Evolutionary conservation across 1,284 basidiomycete genomes (phyloP).

Genomic region (Austroboletus olivaceoglutinosus): DNA sequence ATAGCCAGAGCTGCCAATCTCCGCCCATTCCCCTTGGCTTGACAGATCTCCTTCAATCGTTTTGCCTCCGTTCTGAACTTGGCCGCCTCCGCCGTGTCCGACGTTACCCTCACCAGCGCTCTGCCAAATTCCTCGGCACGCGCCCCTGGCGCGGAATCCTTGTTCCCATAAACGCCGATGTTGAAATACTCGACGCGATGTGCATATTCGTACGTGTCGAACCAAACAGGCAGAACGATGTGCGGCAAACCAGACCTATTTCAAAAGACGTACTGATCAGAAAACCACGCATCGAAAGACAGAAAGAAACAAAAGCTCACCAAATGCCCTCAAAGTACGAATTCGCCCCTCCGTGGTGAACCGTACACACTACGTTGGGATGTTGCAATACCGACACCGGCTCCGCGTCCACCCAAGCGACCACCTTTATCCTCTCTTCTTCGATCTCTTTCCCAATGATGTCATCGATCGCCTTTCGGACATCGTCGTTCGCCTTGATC

Average conservation of each 20-base stretch:
- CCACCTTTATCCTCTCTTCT: not conserved
- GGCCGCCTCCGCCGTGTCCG: constrained; percentile 7
- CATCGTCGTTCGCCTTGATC: not conserved
- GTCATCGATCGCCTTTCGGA: not conserved
- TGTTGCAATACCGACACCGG: constrained; percentile 14
- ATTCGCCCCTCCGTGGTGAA: constrained; percentile 20
- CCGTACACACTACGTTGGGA: constrained; percentile 13
- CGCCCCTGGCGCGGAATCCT: constrained; percentile 4
- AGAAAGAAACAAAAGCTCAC: constrained; percentile 1
- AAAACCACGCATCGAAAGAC: too few relatives aligned
- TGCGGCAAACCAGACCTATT: too few relatives aligned
- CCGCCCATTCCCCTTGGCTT: constrained; percentile 6
- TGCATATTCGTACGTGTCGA: too few relatives aligned
- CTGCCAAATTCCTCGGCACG: constrained; percentile 9
- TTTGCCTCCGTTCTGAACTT: constrained; percentile 7
- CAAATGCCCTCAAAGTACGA: constrained; percentile 16
- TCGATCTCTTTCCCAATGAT: not conserved
- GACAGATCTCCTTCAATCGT: constrained; percentile 8
- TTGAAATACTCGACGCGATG: constrained; percentile 18
- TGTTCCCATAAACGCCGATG: constrained; percentile 11
- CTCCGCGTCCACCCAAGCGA: constrained; percentile 13
- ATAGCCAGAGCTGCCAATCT: constrained; percentile 1
- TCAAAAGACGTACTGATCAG: too few relatives aligned
- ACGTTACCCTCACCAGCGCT: constrained; percentile 8
- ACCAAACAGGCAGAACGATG: too few relatives aligned